Percentiles rank a stretch among this genome's conserved stretches.
phyloP scores from a whole-genome alignment of 208 protist species.

The Crithidia brevicula region DNA sequence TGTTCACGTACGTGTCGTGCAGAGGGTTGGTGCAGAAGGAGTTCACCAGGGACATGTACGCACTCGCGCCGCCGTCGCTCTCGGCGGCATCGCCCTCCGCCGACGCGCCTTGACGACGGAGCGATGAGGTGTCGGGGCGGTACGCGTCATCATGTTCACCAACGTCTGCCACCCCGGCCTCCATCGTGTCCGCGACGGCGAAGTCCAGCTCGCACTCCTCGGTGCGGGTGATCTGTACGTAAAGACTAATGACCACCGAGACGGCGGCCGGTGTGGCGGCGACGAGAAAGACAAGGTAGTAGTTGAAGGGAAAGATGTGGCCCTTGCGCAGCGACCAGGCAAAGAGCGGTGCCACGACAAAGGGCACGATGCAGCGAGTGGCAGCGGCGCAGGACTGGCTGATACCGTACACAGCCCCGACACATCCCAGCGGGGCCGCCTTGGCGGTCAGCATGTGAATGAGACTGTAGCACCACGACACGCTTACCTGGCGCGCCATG shows the following conservation, averaged over 20 bases:
- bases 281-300: constrained; percentile 62
- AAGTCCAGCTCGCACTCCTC: constrained; percentile 14
- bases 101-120: not conserved
- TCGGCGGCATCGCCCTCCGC: not conserved
- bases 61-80: constrained; percentile 2
- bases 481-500: constrained; percentile 33
- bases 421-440: constrained; percentile 42
- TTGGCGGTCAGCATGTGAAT: constrained; percentile 53
- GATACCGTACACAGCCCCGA: constrained; percentile 59
- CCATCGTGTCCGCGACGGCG: not conserved
- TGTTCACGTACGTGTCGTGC: constrained; percentile 27
- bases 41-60: constrained; percentile 29
- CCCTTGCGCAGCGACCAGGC: constrained; percentile 50
- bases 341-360: constrained; percentile 50
- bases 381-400: constrained; percentile 49
- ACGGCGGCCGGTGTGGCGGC: constrained; percentile 16
- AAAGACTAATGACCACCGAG: constrained; percentile 24
- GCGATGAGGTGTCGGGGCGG: not conserved
- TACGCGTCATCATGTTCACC: constrained; percentile 2
- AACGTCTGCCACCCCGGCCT: not conserved
- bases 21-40: constrained; percentile 41
- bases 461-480: constrained; percentile 51
- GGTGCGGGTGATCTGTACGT: constrained; percentile 11
- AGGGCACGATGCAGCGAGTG: constrained; percentile 60
- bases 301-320: constrained; percentile 56